Evolutionary conservation across 805 yeast species (phyloP), one percentile per base, ranked within the genome.

Genomic region (Kodamaea leandrae): DNA sequence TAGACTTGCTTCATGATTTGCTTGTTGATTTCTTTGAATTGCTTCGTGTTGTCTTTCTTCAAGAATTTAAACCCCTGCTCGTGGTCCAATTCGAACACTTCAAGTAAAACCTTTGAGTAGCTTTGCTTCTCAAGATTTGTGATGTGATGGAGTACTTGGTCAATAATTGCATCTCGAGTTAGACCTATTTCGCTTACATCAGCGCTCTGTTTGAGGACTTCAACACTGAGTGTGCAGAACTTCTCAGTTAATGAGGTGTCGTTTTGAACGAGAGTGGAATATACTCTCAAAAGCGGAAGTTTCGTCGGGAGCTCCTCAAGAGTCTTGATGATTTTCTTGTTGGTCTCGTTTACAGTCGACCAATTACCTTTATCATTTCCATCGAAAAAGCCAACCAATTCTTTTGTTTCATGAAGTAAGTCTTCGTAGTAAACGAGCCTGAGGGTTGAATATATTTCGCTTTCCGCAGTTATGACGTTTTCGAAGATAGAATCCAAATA

Each of bases 51-150:
- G 36, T 63, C 52, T 13, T 47, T 45, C 38, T 62, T 60, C 45
- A 69, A 54, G 32, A 63, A 66, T 7, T 49, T 42, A n/a, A 66
- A 49, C 1, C 68, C 68, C 26, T 44, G 42, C 1, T 54, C 51
- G 6, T 65, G 56, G 28, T 58, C 53, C 3, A 58, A 24, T 39
- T 63, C 54, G 12, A 69, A 50, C 2, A 67, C 48, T 38, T 60
- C 67, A 10, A 68, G 42, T 6, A 68, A 53, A 23, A 54, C 47
- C 38, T 58, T 61, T 23, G 66, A 53, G 44, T 66, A 68, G 5
- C 48, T 36, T 3, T 51, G 49, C 20, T 55, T 53, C 38, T 57
- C 57, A 12, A 51, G 41, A 4, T 44, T 39, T 10, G 41, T 45
- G 13, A 60, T 38, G 10, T 50, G 54, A 12, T 25, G 25, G 12